Conservation (phyloP, 2,329 filamentous ascomycete genomes). For the Phialophora tarda region DNA sequence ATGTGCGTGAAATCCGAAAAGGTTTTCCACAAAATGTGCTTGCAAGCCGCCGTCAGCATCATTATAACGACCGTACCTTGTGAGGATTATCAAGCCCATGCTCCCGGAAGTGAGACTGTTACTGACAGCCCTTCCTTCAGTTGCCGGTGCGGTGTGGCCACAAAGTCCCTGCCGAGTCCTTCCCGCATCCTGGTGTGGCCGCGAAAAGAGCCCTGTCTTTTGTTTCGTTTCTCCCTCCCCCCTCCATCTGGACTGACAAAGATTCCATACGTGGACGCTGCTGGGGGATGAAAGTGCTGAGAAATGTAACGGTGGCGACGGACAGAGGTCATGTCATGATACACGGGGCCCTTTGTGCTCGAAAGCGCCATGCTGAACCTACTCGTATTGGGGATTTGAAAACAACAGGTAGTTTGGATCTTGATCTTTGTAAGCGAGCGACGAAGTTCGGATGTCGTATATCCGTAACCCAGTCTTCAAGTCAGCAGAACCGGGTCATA, state of each 20-base stretch:
- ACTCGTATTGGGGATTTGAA: background rate
- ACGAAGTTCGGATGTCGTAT: conserved; percentile 1
- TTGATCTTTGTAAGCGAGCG: background rate
- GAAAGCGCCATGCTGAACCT: conserved; percentile 1
- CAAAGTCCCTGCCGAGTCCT: background rate
- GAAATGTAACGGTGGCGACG: conserved; percentile 8
- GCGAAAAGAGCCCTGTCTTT: background rate
- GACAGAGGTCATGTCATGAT: background rate
- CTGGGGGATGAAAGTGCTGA: background rate
- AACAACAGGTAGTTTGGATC: background rate
- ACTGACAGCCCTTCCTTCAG: background rate
- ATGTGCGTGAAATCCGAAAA: background rate
- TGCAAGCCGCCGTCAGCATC: background rate
- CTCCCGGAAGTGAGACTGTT: background rate
- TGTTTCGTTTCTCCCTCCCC: background rate
- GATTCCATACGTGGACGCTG: conserved; percentile 2
- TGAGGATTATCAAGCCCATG: background rate
- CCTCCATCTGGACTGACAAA: background rate
- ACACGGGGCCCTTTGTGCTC: background rate
- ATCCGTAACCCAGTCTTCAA: background rate
- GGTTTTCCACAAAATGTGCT: background rate
- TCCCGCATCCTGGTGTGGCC: background rate
- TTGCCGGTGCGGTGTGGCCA: background rate
- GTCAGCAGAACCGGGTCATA: background rate
- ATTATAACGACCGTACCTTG: background rate